Evolutionary conservation across 768 basidiomycete genomes (phyloP), one percentile per base, ranked within the genome.

Genomic region (Termitomyces sp.): DNA sequence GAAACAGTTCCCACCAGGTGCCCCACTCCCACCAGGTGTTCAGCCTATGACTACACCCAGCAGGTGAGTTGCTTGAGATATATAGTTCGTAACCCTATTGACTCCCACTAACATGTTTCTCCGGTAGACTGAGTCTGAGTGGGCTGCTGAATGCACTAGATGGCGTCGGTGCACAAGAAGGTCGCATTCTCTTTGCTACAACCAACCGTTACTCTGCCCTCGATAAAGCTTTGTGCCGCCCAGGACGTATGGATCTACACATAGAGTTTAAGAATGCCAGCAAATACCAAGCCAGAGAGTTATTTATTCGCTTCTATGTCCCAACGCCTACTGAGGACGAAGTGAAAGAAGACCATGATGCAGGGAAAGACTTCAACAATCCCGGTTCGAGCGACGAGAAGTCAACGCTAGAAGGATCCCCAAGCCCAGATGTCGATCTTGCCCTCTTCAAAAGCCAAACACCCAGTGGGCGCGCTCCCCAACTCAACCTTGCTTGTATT

Each of bases 131-230:
- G 27, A 84, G 83, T 13, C 74, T 89, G 36, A 84, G 81, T 40
- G 87, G 87, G 22, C 75, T 89, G 10, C 73, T 89, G 3, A 86
- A 86, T 46, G 83, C 83, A 3, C 73, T 89, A 12, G 87, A 89
- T 59, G 87, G 88, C 5, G 76, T 88, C 46, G 80, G 78, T 1
- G 82, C 86, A 0, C 82, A 83, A 60, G 86, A 88, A 66, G 87
- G 86, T 6, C 81, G 86, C 0, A 74, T 89, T 16, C 70, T 86
- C 7, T 86, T 87, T 52, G 86, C 86, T n/a, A 88, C 87, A 11
- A 86, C 87, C 3, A 88, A 89, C 70, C 76, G 78, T 57, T 84
- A 81, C 64, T 63, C 64, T 6, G 68, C 74, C 1, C 81, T 89
- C 27, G 86, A 88, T 56, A 70, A 83, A 1, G 88, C 86, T 0